Conservation (phyloP, 1,139 yeast genomes). For the Geotrichum restrictum region DNA sequence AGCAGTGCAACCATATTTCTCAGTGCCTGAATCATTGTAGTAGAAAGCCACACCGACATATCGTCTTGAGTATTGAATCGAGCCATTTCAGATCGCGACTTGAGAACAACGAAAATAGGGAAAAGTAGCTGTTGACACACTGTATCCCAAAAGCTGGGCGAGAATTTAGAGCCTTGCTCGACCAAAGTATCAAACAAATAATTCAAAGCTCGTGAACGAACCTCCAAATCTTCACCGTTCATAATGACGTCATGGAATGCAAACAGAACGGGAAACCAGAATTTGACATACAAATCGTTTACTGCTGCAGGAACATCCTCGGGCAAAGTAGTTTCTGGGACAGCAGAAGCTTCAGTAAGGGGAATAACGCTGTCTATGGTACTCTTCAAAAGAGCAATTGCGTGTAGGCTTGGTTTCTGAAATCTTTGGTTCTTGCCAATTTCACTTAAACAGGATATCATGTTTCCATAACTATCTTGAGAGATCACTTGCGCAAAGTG, state of each 20-base stretch:
- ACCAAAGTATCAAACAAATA: slow-evolving; percentile 76
- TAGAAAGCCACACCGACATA: slow-evolving; percentile 90
- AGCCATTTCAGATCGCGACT: slow-evolving; percentile 69
- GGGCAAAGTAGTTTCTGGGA: slow-evolving; percentile 23
- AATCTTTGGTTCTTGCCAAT: slow-evolving; percentile 79
- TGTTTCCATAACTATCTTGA: slow-evolving; percentile 71
- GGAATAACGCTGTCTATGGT: slow-evolving; percentile 50
- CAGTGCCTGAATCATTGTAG: slow-evolving; percentile 92
- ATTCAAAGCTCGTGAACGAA: slow-evolving; percentile 81
- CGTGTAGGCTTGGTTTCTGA: slow-evolving; percentile 75
- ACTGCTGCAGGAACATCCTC: slow-evolving; percentile 34
- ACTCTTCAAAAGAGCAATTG: slow-evolving; percentile 69
- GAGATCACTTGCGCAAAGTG: slow-evolving; percentile 60
- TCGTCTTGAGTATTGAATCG: slow-evolving; percentile 70
- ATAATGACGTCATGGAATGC: slow-evolving; percentile 85
- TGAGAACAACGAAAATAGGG: slow-evolving; percentile 83
- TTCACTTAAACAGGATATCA: slow-evolving; percentile 73
- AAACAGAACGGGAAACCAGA: slow-evolving; percentile 79
- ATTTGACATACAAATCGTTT: slow-evolving; percentile 45
- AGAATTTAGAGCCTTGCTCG: slow-evolving; percentile 74
- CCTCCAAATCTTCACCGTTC: slow-evolving; percentile 93
- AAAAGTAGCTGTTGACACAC: slow-evolving; percentile 74
- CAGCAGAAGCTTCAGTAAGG: slow-evolving; percentile 18
- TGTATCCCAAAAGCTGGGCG: slow-evolving; percentile 73
- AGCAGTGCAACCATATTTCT: slow-evolving; percentile 82